Evolutionary conservation across 73 alveolate genomes (phyloP), one percentile per base, ranked within the genome.

Genomic region (Tetrahymena borealis): DNA sequence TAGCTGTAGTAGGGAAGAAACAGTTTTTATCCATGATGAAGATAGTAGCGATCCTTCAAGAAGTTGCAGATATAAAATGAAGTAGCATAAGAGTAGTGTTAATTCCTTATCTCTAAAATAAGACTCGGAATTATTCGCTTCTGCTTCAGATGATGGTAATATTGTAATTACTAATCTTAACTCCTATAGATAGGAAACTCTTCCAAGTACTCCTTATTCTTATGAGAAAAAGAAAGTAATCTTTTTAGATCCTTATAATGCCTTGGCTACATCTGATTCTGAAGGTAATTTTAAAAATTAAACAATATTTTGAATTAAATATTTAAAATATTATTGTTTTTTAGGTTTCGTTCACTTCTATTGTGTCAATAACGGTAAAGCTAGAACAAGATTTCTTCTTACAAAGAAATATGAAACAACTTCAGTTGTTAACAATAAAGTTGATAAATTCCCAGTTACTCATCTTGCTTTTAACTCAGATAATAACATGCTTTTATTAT

Each of bases 71-170:
- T 98, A 97, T 91, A 97, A 97, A 91, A 98, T 96, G 98, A 97
- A 97, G 41, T 97, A 98, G 90, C 99, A 98, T 91, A 96, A 94
- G 40, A 94, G 96, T 7, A 97, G 99, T 39, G 99, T 97, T 93
- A 98, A 98, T 95, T 97, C 97, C 90, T 96, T 97, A 39, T 97
- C 95, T 95, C 98, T 95, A 42, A 96, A 41, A 39, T 43, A 96
- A 94, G 98, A 95, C 85, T 93, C 93, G 94, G 96, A 95, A 43
- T 90, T 94, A 32, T 94, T 97, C 60, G 99, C 99, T 28, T 96
- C 98, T 90, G 98, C 99, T 91, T 97, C 98, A 38, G 99, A 98
- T 95, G 99, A 98, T 94, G 99, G 99, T n/a, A 93, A 97, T 40
- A 98, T 98, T 11, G 96, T 97, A 91, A 97, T 98, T 33, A 97